phyloP scores from a whole-genome alignment of 2,329 filamentous ascomycete genomes.

The Apiospora kogelbergensis region DNA sequence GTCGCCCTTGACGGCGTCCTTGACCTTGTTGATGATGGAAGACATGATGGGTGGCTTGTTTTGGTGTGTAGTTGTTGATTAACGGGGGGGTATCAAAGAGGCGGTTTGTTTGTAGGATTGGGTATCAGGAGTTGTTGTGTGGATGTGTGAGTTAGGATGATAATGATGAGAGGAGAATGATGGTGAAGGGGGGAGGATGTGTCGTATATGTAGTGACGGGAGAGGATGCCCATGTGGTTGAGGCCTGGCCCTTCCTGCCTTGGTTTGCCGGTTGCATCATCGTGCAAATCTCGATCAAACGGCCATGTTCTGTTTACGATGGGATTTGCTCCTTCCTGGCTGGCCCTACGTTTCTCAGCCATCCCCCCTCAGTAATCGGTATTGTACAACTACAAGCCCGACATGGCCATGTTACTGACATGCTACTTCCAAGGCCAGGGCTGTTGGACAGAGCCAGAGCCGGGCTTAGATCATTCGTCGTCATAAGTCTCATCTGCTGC shows the following conservation, averaged over 20 bases:
- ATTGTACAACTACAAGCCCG: neutral
- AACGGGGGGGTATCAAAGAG: neutral
- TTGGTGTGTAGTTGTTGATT: neutral
- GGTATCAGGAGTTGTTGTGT: neutral
- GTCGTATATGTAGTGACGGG: neutral
- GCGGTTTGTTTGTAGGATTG: neutral
- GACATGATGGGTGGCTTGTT: conserved; percentile 47
- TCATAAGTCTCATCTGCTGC: neutral
- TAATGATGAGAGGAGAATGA: conserved; percentile 1
- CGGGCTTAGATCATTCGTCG: neutral
- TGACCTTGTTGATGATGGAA: conserved; percentile 58
- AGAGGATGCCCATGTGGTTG: neutral
- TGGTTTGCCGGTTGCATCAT: conserved; percentile 4
- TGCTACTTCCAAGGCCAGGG: conserved; percentile 4
- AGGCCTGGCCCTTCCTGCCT: neutral
- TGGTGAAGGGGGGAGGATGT: neutral
- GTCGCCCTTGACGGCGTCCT: conserved; percentile 52
- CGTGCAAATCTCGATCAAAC: neutral
- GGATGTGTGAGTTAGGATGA: neutral
- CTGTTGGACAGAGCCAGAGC: neutral
- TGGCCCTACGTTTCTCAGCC: neutral
- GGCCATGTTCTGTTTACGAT: neutral
- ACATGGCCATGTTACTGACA: neutral
- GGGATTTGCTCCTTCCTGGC: neutral
- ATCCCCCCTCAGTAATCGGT: neutral